These are phyloP conservation scores for Penicillium rolfsii DNA, from an alignment of 2,329 filamentous ascomycete genomes.

Conservation along the genomic window DNA sequence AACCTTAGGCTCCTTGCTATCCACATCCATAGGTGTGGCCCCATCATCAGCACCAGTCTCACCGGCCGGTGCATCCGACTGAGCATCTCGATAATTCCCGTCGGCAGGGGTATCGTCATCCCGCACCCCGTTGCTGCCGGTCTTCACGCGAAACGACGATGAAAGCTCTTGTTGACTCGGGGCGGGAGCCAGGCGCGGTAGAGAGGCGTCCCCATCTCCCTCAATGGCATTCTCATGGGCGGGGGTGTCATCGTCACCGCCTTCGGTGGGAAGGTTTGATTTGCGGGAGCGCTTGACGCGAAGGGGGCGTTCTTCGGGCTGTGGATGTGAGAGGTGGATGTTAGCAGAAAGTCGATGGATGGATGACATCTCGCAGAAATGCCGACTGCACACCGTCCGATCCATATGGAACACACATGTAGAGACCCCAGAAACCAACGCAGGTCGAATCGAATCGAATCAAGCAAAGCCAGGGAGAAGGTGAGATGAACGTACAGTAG, in stretches of 20 bases:
- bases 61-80: conserved; percentile 17
- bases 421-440: neutral
- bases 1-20: conserved; percentile 39
- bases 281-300: conserved; percentile 49
- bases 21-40: conserved; percentile 45
- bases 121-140: conserved; percentile 33
- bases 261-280: conserved; percentile 36
- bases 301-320: conserved; percentile 53
- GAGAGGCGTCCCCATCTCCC: conserved; percentile 25
- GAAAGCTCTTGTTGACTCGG: conserved; percentile 44
- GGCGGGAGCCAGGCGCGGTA: conserved; percentile 42
- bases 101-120: conserved; percentile 31
- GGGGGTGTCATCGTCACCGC: conserved; percentile 31
- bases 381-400: neutral
- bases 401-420: neutral
- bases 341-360: neutral
- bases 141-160: conserved; percentile 43
- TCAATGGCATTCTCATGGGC: conserved; percentile 29
- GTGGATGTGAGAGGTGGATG: neutral
- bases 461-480: neutral
- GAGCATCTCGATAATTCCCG: conserved; percentile 17
- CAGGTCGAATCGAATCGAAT: neutral
- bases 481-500: conserved; percentile 40
- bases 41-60: conserved; percentile 27
- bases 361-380: neutral